Evolutionary conservation across 257 asterid species (phyloP).

Genomic region (Solanum pennellii): DNA sequence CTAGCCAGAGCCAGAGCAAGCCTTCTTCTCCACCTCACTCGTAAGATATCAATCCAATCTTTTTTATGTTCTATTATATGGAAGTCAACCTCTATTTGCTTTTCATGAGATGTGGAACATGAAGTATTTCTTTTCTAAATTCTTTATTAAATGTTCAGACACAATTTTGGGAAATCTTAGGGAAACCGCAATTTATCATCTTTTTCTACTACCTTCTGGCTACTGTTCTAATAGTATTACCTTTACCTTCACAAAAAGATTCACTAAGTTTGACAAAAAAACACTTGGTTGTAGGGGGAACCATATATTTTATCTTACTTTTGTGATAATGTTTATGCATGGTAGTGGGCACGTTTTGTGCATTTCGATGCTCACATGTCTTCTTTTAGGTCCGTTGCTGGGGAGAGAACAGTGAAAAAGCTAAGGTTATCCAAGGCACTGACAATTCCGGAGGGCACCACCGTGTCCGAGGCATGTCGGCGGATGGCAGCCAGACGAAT

Average conservation of each 20-base stretch:
- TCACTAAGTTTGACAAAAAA: neutral
- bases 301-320: neutral
- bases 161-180: neutral
- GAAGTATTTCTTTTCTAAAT: neutral
- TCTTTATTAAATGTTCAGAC: neutral
- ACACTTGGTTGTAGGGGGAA: neutral
- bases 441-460: slow-evolving; percentile 89
- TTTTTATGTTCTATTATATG: neutral
- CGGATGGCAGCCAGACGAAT: slow-evolving; percentile 89
- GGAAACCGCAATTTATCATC: neutral
- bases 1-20: neutral
- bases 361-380: neutral
- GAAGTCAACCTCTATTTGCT: neutral
- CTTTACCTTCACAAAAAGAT: neutral
- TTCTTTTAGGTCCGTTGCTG: slow-evolving; percentile 36
- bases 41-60: neutral
- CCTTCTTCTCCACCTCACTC: slow-evolving; percentile 8
- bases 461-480: slow-evolving; percentile 88
- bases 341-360: neutral
- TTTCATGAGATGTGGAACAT: neutral
- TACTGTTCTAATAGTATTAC: neutral
- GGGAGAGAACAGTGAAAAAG: slow-evolving; percentile 95
- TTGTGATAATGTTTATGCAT: neutral
- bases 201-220: neutral
- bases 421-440: slow-evolving; percentile 87